phyloP scores from a whole-genome alignment of 2,329 filamentous ascomycete genomes.

The Lasiodiplodia citricola region DNA sequence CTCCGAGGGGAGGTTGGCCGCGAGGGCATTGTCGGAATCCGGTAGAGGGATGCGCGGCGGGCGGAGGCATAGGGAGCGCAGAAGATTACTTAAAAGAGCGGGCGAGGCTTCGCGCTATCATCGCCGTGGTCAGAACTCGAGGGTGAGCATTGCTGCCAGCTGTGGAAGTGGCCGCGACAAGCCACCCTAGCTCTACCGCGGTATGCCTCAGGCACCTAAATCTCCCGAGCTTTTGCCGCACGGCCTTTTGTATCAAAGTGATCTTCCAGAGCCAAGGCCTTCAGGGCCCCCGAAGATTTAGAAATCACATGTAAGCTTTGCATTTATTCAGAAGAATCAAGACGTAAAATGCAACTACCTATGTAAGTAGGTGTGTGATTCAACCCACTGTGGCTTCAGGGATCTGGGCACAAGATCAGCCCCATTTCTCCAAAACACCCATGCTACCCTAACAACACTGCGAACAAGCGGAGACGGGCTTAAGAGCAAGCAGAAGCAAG shows the following conservation, averaged over 20 bases:
- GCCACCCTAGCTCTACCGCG: slow-evolving; percentile 21
- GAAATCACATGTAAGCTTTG: no score
- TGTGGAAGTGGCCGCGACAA: slow-evolving; percentile 15
- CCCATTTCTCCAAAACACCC: not conserved
- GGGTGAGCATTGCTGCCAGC: slow-evolving; percentile 3
- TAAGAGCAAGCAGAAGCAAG: not conserved
- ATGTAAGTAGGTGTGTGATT: no score
- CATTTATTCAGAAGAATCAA: no score
- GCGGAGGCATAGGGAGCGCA: slow-evolving; percentile 31
- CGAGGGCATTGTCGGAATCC: slow-evolving; percentile 43
- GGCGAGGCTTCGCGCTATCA: slow-evolving; percentile 21
- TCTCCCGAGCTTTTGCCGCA: slow-evolving; percentile 3
- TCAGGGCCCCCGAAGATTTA: not conserved
- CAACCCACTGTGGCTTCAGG: not conserved
- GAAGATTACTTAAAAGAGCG: not conserved
- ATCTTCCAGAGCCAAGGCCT: not conserved
- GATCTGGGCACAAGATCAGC: not conserved
- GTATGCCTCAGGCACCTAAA: not conserved
- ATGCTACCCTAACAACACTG: not conserved
- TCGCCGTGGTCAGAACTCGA: slow-evolving; percentile 12
- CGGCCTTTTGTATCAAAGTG: no score
- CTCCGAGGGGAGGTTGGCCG: slow-evolving; percentile 51
- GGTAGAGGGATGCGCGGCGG: slow-evolving; percentile 24
- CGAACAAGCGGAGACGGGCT: not conserved
- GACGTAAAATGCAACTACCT: no score